phyloP scores from a whole-genome alignment of 139 green algal species.

The Auxenochlorella pyrenoidosa region DNA sequence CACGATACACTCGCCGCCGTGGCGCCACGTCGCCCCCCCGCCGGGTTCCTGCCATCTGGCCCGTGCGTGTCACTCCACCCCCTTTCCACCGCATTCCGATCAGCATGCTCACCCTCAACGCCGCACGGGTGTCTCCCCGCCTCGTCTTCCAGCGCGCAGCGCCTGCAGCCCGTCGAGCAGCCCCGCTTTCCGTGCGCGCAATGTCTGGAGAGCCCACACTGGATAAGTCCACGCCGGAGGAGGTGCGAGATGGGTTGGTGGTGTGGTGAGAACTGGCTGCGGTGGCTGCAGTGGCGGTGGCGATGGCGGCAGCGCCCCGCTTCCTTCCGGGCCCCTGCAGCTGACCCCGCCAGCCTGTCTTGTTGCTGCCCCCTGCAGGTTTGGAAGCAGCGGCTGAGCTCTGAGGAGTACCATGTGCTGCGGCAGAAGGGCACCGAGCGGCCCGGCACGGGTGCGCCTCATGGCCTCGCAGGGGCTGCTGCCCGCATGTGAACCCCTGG shows the following conservation, averaged over 20 bases:
- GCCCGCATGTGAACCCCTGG: too few species aligned
- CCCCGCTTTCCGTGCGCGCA: neutral
- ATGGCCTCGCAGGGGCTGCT: too few species aligned
- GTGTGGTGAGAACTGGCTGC: neutral
- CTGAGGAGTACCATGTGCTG: constrained; percentile 81
- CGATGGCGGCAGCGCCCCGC: neutral
- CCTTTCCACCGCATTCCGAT: too few species aligned
- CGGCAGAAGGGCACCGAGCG: constrained; percentile 94
- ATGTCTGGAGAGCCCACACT: constrained; percentile 28
- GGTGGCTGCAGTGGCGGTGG: neutral
- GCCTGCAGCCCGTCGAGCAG: neutral
- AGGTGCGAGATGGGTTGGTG: constrained; percentile 17
- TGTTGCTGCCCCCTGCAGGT: neutral
- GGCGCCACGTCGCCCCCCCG: too few species aligned
- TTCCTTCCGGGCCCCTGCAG: neutral
- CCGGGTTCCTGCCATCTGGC: too few species aligned
- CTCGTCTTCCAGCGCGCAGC: neutral
- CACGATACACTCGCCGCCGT: too few species aligned
- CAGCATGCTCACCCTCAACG: neutral
- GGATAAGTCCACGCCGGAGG: constrained; percentile 68
- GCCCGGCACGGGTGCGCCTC: constrained; percentile 56
- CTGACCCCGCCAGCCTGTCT: neutral
- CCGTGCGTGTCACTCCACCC: too few species aligned
- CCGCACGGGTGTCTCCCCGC: neutral
- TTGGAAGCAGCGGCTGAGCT: constrained; percentile 27